phyloP scores from a whole-genome alignment of 495 filamentous ascomycete species.

The Xylaria venustula region DNA sequence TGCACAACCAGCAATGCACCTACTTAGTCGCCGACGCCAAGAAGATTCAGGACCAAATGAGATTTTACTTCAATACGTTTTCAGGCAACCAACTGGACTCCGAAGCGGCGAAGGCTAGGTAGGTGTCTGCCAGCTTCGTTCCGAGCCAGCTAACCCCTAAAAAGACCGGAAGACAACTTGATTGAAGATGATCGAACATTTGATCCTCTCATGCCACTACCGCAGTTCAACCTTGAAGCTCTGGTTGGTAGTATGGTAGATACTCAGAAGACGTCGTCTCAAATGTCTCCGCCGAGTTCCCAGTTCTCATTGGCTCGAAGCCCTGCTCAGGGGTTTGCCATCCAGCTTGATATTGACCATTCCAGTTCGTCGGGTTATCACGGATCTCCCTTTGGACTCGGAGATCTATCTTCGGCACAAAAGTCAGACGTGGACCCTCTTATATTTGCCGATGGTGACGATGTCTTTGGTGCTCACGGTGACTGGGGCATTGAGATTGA shows the following conservation, averaged over 20 bases:
- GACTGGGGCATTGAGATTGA: conserved; percentile 46
- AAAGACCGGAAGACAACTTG: conserved; percentile 74
- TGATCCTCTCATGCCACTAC: conserved; percentile 63
- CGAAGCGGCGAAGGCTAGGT: conserved; percentile 72
- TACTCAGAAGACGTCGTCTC: conserved; percentile 48
- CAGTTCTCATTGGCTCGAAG: conserved; percentile 13
- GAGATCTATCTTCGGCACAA: conserved; percentile 22
- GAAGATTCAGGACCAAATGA: conserved; percentile 70
- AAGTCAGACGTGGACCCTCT: conserved; percentile 22
- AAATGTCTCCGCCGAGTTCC: conserved; percentile 33
- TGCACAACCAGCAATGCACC: conserved; percentile 81
- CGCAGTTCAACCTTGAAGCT: conserved; percentile 55
- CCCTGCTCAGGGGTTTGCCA: conserved; percentile 11
- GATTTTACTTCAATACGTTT: conserved; percentile 55
- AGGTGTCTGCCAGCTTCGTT: conserved; percentile 9
- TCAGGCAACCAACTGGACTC: conserved; percentile 59
- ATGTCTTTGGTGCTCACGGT: conserved; percentile 20
- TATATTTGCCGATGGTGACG: conserved; percentile 28
- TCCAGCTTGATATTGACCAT: conserved; percentile 19
- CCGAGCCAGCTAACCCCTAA: background rate
- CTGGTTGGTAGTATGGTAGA: conserved; percentile 30
- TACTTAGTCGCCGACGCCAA: conserved; percentile 83
- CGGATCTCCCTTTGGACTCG: conserved; percentile 22
- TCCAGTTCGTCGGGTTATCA: conserved; percentile 13
- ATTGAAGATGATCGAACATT: conserved; percentile 87